These are phyloP conservation scores for Zygosaccharomyces sapae DNA, from an alignment of 1,139 yeast genomes.

Conservation along the genomic window DNA sequence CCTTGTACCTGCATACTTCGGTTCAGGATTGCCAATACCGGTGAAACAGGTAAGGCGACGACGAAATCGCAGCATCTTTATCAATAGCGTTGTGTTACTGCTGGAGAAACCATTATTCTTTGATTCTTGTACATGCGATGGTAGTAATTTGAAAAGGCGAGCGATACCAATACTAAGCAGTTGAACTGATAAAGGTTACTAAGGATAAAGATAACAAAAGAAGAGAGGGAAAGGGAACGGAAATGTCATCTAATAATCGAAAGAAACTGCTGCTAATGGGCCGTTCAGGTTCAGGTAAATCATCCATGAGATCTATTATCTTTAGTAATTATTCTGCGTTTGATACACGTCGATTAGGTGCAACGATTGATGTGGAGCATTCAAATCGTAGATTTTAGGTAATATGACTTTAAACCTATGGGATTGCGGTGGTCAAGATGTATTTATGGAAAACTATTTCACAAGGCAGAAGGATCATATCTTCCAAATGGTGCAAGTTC, in stretches of 20 bases:
- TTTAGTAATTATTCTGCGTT: conserved; percentile 94
- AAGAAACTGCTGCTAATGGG: conserved; percentile 51
- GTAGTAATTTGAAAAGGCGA: not conserved
- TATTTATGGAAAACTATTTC: conserved; percentile 90
- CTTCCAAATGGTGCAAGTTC: conserved; percentile 94
- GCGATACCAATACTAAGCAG: not conserved
- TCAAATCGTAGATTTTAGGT: conserved; percentile 89
- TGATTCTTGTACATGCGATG: not conserved
- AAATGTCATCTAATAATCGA: conserved; percentile 27
- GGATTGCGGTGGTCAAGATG: conserved; percentile 99
- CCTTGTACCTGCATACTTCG: conserved; percentile 55
- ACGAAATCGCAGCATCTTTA: conserved; percentile 10
- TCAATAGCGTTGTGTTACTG: not conserved
- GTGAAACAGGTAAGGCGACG: conserved; percentile 38
- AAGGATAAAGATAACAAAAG: not conserved
- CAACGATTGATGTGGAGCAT: conserved; percentile 96
- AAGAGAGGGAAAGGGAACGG: not conserved
- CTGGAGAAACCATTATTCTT: not conserved
- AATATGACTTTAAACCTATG: conserved; percentile 92
- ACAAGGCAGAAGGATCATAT: conserved; percentile 85
- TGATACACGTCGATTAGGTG: conserved; percentile 92
- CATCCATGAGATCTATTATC: conserved; percentile 94
- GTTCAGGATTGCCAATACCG: conserved; percentile 79
- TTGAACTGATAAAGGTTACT: not conserved
- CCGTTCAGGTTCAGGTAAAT: conserved; percentile 94